Evolutionary conservation across 192 early-diverging fungal genomes (phyloP), one percentile per base, ranked within the genome.

Genomic region (Backusella circina): DNA sequence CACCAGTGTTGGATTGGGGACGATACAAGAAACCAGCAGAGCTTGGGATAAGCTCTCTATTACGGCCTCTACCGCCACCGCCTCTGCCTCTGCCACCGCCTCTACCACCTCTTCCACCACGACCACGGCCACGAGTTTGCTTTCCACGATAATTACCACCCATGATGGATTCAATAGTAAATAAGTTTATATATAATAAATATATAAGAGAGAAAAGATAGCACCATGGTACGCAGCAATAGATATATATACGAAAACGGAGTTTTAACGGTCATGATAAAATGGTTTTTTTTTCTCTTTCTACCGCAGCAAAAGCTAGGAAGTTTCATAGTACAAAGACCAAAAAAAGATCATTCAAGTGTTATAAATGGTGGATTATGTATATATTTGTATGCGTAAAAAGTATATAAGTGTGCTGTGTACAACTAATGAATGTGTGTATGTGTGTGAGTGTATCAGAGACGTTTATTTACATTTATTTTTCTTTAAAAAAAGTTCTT

Each of bases 41-140:
- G 28, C 70, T 65, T 30, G 76, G 76, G 33, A 66, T 71, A 36
- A 71, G 32, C 3, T 71, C 61, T 50, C 75, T 51, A 31, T 71
- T 64, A 31, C 70, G 38, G 12, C 75, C 64, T 35, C 75, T 38
- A 3, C 76, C 70, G 30, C 75, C 51, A 1, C 75, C 70, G 5
- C 75, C 69, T 6, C 68, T 4, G 3, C 75, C 35, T 6, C 70
- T 16, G 3, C 71, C 5, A 4, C 68, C 10, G 16, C 68, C 38
- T 47, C 68, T 3, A 0, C 68, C 37, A 0, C 37, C 38, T 4
- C 68, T 31, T 8, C 35, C 21, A 7, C 72, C 67, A 36, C 65
- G 66, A 26, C 74, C 74, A 36, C 65, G 37, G 15, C 31, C 66
- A 31, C 65, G 32, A 21, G 39, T 18, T 67, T 67, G 67, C 8